Base-by-base conservation (phyloP, 2,329 filamentous ascomycete species). In the Tolypocladium paradoxum region DNA sequence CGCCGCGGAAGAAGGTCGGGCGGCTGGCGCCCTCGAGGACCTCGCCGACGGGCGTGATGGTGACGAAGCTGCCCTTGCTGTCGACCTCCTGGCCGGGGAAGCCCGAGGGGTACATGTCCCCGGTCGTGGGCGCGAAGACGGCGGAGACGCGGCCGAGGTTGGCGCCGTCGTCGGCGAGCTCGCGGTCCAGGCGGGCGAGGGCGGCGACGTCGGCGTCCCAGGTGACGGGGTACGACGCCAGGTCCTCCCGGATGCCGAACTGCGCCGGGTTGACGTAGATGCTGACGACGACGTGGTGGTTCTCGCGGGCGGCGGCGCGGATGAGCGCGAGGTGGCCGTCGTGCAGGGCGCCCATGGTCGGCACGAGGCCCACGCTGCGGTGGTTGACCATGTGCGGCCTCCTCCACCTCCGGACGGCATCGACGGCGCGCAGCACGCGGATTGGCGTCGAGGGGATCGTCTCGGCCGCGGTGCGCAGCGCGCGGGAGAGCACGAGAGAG, bases 271-370 rank as follows among this genome's bases (percentile, higher is more conserved):
- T 99, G 64, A 99, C 88, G 69, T 92, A 99, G 61, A 97, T 85
- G 65, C 87, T 90, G 53, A 99, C 88, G 56, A 96, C 84, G 53
- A 97, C 88, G 61, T 90, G 81, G 59, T 88, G 86, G 71, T 90
- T 93, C 62, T 95, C 89, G 48, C 77, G 75, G 1, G 91, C 91
- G 3, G 93, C 93, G 61, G 84, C 81, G 55, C 89, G 87, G 63
- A 96, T 87, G 24, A 99, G 79, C 4, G 88, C 87, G 50, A 96
- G 72, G 71, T 99, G 93, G 40, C 93, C 93, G 53, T 84, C 81
- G 70, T 99, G 93, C n/a, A 99, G 79, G 49, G 93, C 93, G 57
- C 93, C 93, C 93, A 99, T 97, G 34, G 93, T 99, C 1, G 93
- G 93, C 36, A 99, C 90, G 31, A 99, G 82, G 55, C 87, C 90